These are phyloP conservation scores for Lumnitzera racemosa DNA, from an alignment of 345 rosid genomes.

Conservation along the genomic window DNA sequence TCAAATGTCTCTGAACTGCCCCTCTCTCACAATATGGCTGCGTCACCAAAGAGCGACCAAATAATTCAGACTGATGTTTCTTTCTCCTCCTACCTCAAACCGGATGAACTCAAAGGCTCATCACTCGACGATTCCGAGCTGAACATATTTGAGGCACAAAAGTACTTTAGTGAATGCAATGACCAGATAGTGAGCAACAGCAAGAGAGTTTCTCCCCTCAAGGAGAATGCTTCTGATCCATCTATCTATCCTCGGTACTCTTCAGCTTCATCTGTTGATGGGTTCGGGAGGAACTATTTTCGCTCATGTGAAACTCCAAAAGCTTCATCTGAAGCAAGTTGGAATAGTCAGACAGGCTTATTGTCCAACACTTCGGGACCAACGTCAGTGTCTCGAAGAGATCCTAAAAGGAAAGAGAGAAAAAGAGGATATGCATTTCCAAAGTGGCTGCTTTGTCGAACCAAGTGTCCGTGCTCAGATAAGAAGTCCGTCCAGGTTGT, in stretches of 20 bases:
- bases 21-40: no score
- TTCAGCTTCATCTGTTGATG: conserved; percentile 48
- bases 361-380: conserved; percentile 8
- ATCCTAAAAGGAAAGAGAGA: neutral
- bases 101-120: neutral
- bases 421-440: conserved; percentile 8
- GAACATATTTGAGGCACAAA: conserved; percentile 65
- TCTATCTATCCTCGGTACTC: conserved; percentile 36
- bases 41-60: no score
- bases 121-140: conserved; percentile 46
- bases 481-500: conserved; percentile 12
- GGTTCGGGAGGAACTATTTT: conserved; percentile 33
- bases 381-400: no score
- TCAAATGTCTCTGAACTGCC: no score
- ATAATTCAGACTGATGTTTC: conserved; percentile 3
- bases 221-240: conserved; percentile 11
- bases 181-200: conserved; percentile 11
- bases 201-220: conserved; percentile 27
- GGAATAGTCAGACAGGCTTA: conserved; percentile 85
- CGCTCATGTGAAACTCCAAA: conserved; percentile 39
- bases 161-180: conserved; percentile 47
- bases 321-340: conserved; percentile 81
- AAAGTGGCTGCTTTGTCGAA: conserved; percentile 37
- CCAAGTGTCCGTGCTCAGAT: conserved; percentile 59
- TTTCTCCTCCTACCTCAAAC: conserved; percentile 8